Percentiles rank a stretch among this genome's conserved stretches.
Conservation (phyloP, 2,329 filamentous ascomycete genomes). For the Apiospora saccharicola region DNA sequence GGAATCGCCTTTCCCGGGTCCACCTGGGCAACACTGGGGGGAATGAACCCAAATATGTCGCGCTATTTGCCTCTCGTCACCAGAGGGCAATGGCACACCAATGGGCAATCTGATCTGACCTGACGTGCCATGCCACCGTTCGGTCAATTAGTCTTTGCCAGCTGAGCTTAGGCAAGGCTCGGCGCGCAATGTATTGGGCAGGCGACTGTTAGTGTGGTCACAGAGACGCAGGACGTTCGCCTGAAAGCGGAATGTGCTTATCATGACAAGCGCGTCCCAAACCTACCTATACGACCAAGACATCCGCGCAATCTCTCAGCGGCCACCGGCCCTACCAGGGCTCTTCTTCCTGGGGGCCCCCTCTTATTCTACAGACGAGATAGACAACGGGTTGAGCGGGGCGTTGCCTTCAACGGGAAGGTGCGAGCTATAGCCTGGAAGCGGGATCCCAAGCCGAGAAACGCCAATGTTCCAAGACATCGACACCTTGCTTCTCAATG, state of each 20-base stretch:
- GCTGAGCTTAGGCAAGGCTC: conserved; percentile 9
- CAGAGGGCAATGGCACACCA: too few species aligned
- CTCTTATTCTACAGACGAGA: neutral
- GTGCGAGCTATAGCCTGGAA: neutral
- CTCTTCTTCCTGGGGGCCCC: neutral
- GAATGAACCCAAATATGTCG: neutral
- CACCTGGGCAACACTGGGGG: neutral
- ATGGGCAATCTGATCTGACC: neutral
- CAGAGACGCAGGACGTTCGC: neutral
- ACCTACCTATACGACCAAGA: neutral
- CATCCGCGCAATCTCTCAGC: conserved; percentile 5
- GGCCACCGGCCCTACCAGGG: neutral
- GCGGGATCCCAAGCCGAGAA: conserved; percentile 9
- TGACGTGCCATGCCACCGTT: neutral
- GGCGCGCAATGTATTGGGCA: conserved; percentile 11
- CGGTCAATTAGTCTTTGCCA: neutral
- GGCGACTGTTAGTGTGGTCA: neutral
- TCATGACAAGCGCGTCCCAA: conserved; percentile 4
- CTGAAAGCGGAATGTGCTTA: conserved; percentile 18
- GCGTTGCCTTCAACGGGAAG: conserved; percentile 14
- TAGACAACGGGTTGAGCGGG: conserved; percentile 8
- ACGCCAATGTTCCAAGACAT: conserved; percentile 21
- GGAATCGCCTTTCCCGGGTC: conserved; percentile 17
- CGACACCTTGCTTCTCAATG: conserved; percentile 10
- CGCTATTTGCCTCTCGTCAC: conserved; percentile 7